A percentile compares a stretch with the other conserved stretches of the same genome.
phyloP scores from a whole-genome alignment of 2,329 filamentous ascomycete genomes.

The Aureobasidium vineae region DNA sequence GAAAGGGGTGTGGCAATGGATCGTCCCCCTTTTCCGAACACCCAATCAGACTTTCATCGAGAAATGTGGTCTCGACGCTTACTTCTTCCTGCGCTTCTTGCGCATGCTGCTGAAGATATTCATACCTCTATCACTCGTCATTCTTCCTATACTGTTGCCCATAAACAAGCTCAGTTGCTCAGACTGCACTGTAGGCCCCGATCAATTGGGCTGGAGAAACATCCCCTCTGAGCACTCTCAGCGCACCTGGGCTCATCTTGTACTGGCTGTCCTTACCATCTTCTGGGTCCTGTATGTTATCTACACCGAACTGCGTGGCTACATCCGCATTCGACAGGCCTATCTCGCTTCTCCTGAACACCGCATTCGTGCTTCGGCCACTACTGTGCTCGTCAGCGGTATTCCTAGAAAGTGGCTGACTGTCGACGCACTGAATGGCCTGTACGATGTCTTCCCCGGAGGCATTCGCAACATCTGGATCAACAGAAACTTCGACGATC shows the following conservation, averaged over 20 bases:
- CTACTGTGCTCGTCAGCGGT: conserved; percentile 86
- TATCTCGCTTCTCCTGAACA: conserved; percentile 95
- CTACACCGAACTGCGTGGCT: conserved; percentile 80
- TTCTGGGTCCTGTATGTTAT: conserved; percentile 84
- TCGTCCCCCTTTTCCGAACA: conserved; percentile 61
- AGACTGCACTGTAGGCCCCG: conserved; percentile 56
- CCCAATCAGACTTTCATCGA: conserved; percentile 83
- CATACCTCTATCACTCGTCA: conserved; percentile 71
- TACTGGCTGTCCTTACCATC: conserved; percentile 75
- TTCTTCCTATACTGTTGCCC: conserved; percentile 82
- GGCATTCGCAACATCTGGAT: conserved; percentile 96
- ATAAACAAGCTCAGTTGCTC: conserved; percentile 73
- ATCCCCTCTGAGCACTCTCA: conserved; percentile 63
- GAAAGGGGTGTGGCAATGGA: conserved; percentile 54
- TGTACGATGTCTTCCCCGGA: conserved; percentile 96
- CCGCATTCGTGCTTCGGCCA: conserved; percentile 87
- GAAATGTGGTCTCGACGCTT: conserved; percentile 93
- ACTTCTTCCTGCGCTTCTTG: conserved; percentile 93
- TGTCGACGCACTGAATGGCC: conserved; percentile 71
- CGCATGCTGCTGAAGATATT: conserved; percentile 88
- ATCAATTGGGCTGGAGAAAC: conserved; percentile 85
- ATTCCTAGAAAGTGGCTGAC: conserved; percentile 91
- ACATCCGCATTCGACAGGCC: conserved; percentile 89
- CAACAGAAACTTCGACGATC: conserved; percentile 79
- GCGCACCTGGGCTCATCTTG: conserved; percentile 79